Conservation (phyloP, 139 green algal species). For the Diplosphaera chodatii region DNA sequence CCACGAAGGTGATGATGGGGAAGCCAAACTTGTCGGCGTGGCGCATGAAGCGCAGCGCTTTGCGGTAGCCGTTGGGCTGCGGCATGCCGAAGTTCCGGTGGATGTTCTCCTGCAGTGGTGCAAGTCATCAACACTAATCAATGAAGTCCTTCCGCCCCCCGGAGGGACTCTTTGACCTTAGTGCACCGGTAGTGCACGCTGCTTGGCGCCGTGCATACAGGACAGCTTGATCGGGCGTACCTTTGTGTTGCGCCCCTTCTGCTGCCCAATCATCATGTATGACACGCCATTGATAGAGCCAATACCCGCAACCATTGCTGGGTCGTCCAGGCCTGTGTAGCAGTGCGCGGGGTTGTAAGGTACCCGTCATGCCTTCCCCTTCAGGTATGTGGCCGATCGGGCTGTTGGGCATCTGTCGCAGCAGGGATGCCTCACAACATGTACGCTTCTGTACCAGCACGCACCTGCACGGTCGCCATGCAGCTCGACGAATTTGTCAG, state of each 20-base stretch:
- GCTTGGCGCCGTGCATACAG: too few species aligned
- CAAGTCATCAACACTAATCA: too few species aligned
- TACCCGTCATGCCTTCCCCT: too few species aligned
- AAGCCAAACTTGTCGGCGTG: slow-evolving; percentile 94
- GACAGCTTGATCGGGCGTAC: slow-evolving; percentile 31
- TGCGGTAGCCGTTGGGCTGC: slow-evolving; percentile 92
- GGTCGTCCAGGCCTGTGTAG: slow-evolving; percentile 76
- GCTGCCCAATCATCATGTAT: slow-evolving; percentile 98
- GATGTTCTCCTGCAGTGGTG: slow-evolving; percentile 81
- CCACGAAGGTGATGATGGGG: slow-evolving; percentile 95
- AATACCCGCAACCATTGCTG: slow-evolving; percentile 90
- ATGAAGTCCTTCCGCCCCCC: too few species aligned
- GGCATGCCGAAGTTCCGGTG: slow-evolving; percentile 94
- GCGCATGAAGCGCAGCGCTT: slow-evolving; percentile 95
- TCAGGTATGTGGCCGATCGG: too few species aligned
- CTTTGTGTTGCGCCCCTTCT: slow-evolving; percentile 98
- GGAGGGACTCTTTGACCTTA: too few species aligned
- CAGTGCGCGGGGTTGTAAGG: too few species aligned
- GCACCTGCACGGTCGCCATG: slow-evolving; percentile 83
- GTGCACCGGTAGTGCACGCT: too few species aligned
- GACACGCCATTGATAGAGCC: slow-evolving; percentile 82
- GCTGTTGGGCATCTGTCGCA: too few species aligned
- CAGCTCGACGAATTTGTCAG: slow-evolving; percentile 94
- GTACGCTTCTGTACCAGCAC: too few species aligned
- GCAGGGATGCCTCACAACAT: too few species aligned